Percentiles rank a stretch among this genome's conserved stretches.
phyloP scores from a whole-genome alignment of 768 basidiomycete species.

The Termitomyces sp. region DNA sequence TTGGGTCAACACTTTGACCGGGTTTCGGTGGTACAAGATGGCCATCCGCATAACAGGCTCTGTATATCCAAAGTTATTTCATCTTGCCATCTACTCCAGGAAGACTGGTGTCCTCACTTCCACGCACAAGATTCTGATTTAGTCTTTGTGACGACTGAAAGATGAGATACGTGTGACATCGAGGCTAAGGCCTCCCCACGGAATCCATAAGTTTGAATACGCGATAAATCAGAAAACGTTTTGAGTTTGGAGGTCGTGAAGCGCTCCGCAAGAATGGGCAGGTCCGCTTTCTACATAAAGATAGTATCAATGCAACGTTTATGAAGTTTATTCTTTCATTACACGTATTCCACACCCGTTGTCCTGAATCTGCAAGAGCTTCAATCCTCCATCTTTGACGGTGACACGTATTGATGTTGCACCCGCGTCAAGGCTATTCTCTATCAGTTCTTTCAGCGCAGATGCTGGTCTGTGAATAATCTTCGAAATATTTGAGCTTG shows the following conservation, averaged over 20 bases:
- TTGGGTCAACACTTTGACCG: constrained; percentile 71
- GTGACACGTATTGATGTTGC: constrained; percentile 83
- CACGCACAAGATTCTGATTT: constrained; percentile 80
- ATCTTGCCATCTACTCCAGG: neutral
- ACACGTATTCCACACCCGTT: constrained; percentile 95
- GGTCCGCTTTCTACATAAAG: constrained; percentile 66
- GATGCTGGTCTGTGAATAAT: constrained; percentile 72
- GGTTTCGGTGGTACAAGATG: constrained; percentile 64
- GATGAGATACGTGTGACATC: constrained; percentile 89
- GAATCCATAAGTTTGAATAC: constrained; percentile 92
- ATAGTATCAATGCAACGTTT: neutral
- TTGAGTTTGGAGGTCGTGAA: constrained; percentile 95
- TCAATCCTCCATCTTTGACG: constrained; percentile 94
- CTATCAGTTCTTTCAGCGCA: constrained; percentile 92
- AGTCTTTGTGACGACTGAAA: constrained; percentile 90
- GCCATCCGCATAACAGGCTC: constrained; percentile 83
- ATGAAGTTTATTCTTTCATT: constrained; percentile 10
- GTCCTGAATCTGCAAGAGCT: constrained; percentile 92
- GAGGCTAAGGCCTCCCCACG: constrained; percentile 96
- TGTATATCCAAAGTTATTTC: constrained; percentile 25
- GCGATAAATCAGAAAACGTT: constrained; percentile 79
- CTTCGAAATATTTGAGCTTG: constrained; percentile 10
- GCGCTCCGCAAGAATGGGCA: constrained; percentile 88
- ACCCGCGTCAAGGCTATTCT: constrained; percentile 94
- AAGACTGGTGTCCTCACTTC: constrained; percentile 61